Base-by-base conservation (phyloP, 352 stramenopile species). In the Phytophthora lateralis region DNA sequence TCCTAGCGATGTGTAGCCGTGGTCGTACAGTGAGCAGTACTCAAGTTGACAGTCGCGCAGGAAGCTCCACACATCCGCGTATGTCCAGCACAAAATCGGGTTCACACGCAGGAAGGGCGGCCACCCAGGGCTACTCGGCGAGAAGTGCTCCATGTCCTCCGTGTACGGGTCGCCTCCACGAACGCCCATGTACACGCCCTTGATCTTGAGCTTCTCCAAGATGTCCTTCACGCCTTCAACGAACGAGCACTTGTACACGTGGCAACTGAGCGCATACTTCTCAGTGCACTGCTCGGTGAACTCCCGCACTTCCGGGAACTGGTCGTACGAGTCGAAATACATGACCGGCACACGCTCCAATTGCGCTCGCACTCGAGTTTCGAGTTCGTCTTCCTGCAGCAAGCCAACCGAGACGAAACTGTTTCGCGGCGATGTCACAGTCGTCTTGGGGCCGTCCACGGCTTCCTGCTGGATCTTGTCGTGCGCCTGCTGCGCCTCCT, bases 31-130 rank as follows among this genome's bases (percentile, higher is more conserved):
- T 17, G 54, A 63, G 71, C 90, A 97, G 64, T 97, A 97, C 17
- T 93, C 85, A 24, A 98, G 67, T 30, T 86, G 61, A 55, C 86
- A 97, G 17, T 91, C 69, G 15, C 90, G 82, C 41, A 98, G 56
- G 70, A 98, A 99, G 41, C 87, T 75, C 95, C 94, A 99, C 14
- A 98, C 90, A 63, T 98, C 84, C 6, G 83, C 83, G 77, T 99
- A 99, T 6, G 84, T 97, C 97, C 97, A 99, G 49, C 93, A 63
- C 32, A 99, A 69, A 41, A 99, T 97, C n/a, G 97, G 97, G 76
- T 99, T 99, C n/a, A 99, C 90, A 29, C 97, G 83, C 74, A 99
- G 85, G 68, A 99, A 99, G 11, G 96, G 88, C 34, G 97, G 97
- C 96, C 91, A 98, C 3, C 90, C 91, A 7, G 86, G 76, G 15